Percentiles rank a stretch among this genome's conserved stretches.
Evolutionary conservation across 306 rosid species (phyloP).

Genomic region (Parietaria judaica): DNA sequence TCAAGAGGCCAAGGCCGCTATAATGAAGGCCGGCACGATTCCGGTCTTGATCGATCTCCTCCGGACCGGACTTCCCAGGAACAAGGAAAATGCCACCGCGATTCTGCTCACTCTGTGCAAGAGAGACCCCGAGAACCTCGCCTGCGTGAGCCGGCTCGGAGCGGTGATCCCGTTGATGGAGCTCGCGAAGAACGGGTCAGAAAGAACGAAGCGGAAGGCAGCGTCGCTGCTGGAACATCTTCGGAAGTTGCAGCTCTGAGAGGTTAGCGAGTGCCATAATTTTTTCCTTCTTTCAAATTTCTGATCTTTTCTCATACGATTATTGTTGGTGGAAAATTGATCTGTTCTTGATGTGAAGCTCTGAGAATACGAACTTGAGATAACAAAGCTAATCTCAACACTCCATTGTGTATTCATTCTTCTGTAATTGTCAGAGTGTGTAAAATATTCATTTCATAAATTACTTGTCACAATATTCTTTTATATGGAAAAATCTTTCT

Average conservation of each 20-base stretch:
- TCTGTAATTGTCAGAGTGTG: constrained; percentile 41
- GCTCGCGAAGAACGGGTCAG: constrained; percentile 70
- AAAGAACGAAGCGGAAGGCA: constrained; percentile 88
- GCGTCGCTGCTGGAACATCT: constrained; percentile 85
- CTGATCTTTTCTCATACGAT: too few relatives aligned
- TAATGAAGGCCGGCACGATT: constrained; percentile 76
- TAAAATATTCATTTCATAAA: constrained; percentile 39
- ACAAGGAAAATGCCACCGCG: constrained; percentile 81
- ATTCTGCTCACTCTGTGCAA: constrained; percentile 84
- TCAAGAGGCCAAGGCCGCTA: constrained; percentile 76
- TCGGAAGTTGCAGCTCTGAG: constrained; percentile 46
- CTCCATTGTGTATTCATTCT: constrained; percentile 38
- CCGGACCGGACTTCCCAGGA: constrained; percentile 76
- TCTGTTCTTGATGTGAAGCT: constrained; percentile 31
- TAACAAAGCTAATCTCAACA: constrained; percentile 42
- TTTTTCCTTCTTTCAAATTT: constrained; percentile 10
- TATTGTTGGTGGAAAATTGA: constrained; percentile 14
- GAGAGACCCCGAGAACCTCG: constrained; percentile 67
- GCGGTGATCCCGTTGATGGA: constrained; percentile 79
- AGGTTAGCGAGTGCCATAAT: constrained; percentile 23
- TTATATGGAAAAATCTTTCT: constrained; percentile 1
- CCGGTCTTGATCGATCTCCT: constrained; percentile 86
- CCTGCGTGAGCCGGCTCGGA: constrained; percentile 78
- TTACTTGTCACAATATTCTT: constrained; percentile 27
- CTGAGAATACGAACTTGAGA: constrained; percentile 43